Evolutionary conservation across 2,329 filamentous ascomycete genomes (phyloP), one percentile per base, ranked within the genome.

Genomic region (Diaporthe citri): DNA sequence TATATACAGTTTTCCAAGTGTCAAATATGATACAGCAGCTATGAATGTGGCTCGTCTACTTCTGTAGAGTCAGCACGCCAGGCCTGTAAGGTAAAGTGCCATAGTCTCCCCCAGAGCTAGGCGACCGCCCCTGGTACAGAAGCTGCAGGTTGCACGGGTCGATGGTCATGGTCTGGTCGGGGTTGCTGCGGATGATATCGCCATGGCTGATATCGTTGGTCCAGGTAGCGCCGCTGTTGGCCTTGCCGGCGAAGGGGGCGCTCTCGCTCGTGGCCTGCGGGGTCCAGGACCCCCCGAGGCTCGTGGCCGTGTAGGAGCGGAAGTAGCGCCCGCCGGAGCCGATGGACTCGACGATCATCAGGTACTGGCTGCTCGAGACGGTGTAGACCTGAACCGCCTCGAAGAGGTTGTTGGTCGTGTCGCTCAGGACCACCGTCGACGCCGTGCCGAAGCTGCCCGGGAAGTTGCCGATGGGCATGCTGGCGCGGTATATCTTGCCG

Each of bases 341-440:
- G 57, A 90, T 88, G 0, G 90, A 85, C 81, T 93, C 92, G 46
- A 93, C 90, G n/a, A 93, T 87, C 90, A 93, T 93, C 73, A 93
- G 88, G 82, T 93, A 93, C 77, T 87, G 82, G 77, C 85, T 85
- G 39, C 88, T 89, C 43, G 86, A 60, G 74, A 93, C 79, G 2
- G 87, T 91, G 83, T 93, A 93, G 59, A 93, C 91, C 78, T 93
- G 88, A 0, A 92, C 90, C 0, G 91, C 91, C 79, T 93, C 92
- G 81, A 93, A 93, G 1, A 93, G 85, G 79, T 91, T 90, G 80
- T 89, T 86, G 20, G 74, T 84, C 2, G 85, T 83, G 81, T 91
- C 91, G 79, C 82, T 87, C 79, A 92, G 79, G 75, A 92, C 79
- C 0, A 87, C 82, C 3, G 85, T 87, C 0, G 84, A 88, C 0